These are phyloP conservation scores for Wallemia ichthyophaga DNA, from an alignment of 1,284 basidiomycete genomes.

Conservation along the genomic window DNA sequence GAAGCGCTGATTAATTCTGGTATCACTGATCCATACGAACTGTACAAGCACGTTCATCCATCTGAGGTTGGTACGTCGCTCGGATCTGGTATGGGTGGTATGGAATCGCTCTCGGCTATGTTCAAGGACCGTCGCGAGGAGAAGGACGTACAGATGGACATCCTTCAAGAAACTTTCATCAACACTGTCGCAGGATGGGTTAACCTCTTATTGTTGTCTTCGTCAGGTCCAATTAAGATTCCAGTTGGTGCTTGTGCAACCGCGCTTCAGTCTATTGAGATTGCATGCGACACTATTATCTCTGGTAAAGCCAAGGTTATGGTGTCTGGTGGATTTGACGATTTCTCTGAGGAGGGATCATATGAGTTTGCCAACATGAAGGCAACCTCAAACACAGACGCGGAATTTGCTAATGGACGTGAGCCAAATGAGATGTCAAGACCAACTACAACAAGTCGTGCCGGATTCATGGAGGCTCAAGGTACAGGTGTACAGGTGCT, in stretches of 20 bases:
- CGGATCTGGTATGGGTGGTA: constrained; percentile 93
- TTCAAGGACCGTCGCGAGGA: constrained; percentile 95
- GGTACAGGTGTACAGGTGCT: constrained; percentile 87
- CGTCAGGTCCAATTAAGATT: constrained; percentile 89
- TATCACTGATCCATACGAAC: constrained; percentile 85
- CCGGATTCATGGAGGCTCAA: constrained; percentile 94
- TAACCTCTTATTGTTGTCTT: constrained; percentile 72
- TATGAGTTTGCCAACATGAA: constrained; percentile 99
- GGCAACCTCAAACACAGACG: constrained; percentile 84
- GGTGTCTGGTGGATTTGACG: constrained; percentile 95
- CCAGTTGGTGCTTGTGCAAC: constrained; percentile 97
- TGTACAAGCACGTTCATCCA: constrained; percentile 88
- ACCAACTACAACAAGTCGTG: constrained; percentile 77
- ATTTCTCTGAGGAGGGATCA: constrained; percentile 86
- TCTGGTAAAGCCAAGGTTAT: constrained; percentile 95
- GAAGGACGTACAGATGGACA: constrained; percentile 89
- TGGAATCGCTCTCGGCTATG: constrained; percentile 66
- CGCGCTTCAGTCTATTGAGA: constrained; percentile 86
- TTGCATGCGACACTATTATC: constrained; percentile 80
- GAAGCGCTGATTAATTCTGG: constrained; percentile 93
- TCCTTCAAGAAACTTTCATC: constrained; percentile 97
- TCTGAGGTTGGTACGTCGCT: constrained; percentile 75
- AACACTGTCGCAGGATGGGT: constrained; percentile 96
- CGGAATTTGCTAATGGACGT: constrained; percentile 91
- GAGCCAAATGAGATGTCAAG: constrained; percentile 97